Conservation (phyloP, 306 rosid genomes). For the Oemleria cerasiformis region DNA sequence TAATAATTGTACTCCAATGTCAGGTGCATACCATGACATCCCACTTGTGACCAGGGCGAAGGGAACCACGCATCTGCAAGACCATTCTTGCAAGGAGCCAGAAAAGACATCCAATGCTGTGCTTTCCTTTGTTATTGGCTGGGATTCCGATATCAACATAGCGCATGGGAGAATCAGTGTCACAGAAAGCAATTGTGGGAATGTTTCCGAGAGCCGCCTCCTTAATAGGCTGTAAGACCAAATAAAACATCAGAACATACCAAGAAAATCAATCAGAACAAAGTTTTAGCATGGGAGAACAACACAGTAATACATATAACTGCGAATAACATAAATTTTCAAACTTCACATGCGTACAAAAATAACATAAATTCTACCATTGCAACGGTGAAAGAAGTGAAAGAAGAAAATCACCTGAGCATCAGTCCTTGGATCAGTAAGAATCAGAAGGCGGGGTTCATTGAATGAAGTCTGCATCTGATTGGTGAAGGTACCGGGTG, state of each 20-base stretch:
- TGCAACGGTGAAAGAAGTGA: not conserved
- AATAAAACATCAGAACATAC: not conserved
- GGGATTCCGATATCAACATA: slow-evolving; percentile 93
- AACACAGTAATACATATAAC: not conserved
- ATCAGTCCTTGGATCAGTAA: slow-evolving; percentile 92
- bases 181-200: slow-evolving; percentile 90
- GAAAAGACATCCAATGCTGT: slow-evolving; percentile 88
- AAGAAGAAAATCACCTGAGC: slow-evolving; percentile 56
- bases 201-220: slow-evolving; percentile 90
- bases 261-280: not conserved
- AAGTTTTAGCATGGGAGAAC: not conserved
- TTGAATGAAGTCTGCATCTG: slow-evolving; percentile 83
- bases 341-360: not conserved
- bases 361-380: not conserved
- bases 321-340: not conserved
- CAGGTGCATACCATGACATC: slow-evolving; percentile 68
- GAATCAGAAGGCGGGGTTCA: slow-evolving; percentile 87
- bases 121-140: slow-evolving; percentile 94
- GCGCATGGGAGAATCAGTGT: slow-evolving; percentile 83
- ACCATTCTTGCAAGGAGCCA: slow-evolving; percentile 96
- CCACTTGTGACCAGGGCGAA: slow-evolving; percentile 74
- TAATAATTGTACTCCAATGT: not conserved
- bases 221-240: slow-evolving; percentile 72
- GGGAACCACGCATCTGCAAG: slow-evolving; percentile 77
- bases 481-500: slow-evolving; percentile 87